Base-by-base conservation (phyloP, 2,329 filamentous ascomycete genomes). In the Phialophora verrucosa region DNA sequence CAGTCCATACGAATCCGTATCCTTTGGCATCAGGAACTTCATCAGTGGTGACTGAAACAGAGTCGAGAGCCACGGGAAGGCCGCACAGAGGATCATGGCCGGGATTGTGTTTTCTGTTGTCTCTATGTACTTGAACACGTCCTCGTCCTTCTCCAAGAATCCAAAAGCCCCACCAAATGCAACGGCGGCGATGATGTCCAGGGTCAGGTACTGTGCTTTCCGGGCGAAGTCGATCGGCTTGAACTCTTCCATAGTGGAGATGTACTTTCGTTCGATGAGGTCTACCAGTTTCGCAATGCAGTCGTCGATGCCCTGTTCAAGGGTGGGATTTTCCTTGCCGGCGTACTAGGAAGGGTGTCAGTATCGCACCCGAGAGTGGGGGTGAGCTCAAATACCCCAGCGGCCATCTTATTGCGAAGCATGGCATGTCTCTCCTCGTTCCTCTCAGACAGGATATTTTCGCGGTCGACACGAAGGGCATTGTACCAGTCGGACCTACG, bases 331-430 rank as follows among this genome's bases (percentile, higher is more conserved):
- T 20, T 71, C 69, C 55, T 68, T 71, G 27, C 67, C 67, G 14
- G 67, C 58, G 44, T 70, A 70, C 69, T 68, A 23, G 14, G 14
- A 17, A 27, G 31, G 42, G 51, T 10, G 35, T 59, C 35, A 62
- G 51, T 25, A 63, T 31, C 4, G 32, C 74, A 86, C 85, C 82
- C 76, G 8, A 93, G 83, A 75, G 92, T 25, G 14, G 11, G 20
- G 12, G 53, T 29, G 27, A 35, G 32, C 12, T 61, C 29, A 59
- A 54, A 42, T 64, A 69, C 68, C 23, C 67, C 67, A 12, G 64
- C 51, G 2, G 62, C 55, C 63, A 69, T 61, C 25, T 64, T 69
- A 27, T 56, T 38, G 14, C 67, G 60, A 12, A 69, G 63, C 38
- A 58, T 38, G 7, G 54, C 38, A 63, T 69, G 66, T 23, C 50